Evolutionary conservation across 805 yeast species (phyloP).

Genomic region (Kurtzmaniella cleridarum): DNA sequence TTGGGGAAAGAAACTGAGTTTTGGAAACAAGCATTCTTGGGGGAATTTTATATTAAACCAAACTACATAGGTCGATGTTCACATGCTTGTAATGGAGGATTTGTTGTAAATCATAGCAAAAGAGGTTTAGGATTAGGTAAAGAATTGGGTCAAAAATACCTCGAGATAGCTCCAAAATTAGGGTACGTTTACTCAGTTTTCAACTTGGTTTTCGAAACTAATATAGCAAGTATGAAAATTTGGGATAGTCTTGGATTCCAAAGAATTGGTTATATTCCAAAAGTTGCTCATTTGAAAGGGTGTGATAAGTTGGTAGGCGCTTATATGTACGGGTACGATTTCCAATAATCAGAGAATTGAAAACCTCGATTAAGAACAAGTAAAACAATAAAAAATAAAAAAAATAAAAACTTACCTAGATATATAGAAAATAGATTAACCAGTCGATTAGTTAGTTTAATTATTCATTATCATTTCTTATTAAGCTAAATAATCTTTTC

Average conservation of each 20-base stretch:
- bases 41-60: constrained; percentile 79
- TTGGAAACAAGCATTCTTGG: constrained; percentile 52
- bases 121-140: constrained; percentile 71
- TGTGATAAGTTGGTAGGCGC: constrained; percentile 66
- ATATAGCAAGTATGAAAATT: constrained; percentile 64
- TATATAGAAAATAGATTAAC: background rate
- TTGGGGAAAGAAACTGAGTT: constrained; percentile 34
- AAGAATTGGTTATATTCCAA: constrained; percentile 66
- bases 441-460: background rate
- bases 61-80: constrained; percentile 82
- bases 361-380: no score
- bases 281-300: constrained; percentile 73
- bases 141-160: constrained; percentile 61
- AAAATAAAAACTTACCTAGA: no score
- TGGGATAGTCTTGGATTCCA: constrained; percentile 87
- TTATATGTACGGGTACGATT: constrained; percentile 64
- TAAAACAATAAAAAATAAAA: no score
- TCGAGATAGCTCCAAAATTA: constrained; percentile 67
- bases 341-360: constrained; percentile 16
- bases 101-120: constrained; percentile 53
- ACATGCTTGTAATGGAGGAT: constrained; percentile 86
- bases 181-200: constrained; percentile 83
- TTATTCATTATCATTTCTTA: background rate
- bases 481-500: constrained; percentile 73
- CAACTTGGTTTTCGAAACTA: constrained; percentile 81